These are phyloP conservation scores for Lantana camara DNA, from an alignment of 257 asterid genomes.

Conservation along the genomic window DNA sequence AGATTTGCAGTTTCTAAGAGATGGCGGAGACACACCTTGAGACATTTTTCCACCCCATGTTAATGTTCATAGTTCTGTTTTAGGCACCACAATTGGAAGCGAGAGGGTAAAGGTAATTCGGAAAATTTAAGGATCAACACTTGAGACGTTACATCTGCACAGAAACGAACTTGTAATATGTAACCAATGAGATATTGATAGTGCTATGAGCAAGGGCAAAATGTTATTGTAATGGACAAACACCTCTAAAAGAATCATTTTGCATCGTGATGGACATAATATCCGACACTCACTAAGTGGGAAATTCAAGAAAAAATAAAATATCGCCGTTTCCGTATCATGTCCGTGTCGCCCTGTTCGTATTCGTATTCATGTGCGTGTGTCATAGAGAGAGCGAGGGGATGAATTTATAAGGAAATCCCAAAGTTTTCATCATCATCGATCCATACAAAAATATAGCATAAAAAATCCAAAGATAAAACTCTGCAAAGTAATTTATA, in stretches of 20 bases:
- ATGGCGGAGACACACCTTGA: conserved; percentile 40
- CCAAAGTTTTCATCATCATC: background rate
- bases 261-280: too few relatives aligned
- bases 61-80: background rate
- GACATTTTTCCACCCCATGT: background rate
- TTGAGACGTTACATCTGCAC: background rate
- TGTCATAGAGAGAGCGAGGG: too few relatives aligned
- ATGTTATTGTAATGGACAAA: background rate
- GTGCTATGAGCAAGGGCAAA: background rate
- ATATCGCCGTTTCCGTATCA: too few relatives aligned
- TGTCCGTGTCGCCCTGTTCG: too few relatives aligned
- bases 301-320: too few relatives aligned
- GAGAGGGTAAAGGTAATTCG: background rate
- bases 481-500: conserved; percentile 1
- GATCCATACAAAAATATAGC: conserved; percentile 30
- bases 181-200: background rate
- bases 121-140: background rate
- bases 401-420: conserved; percentile 19
- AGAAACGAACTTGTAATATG: too few relatives aligned
- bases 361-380: too few relatives aligned
- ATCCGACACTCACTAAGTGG: too few relatives aligned
- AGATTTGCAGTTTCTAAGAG: conserved; percentile 80
- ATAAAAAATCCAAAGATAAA: conserved; percentile 25
- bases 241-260: too few relatives aligned
- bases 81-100: background rate